phyloP scores from a whole-genome alignment of 768 basidiomycete genomes.

The Rubroboletus pulcherrimus region DNA sequence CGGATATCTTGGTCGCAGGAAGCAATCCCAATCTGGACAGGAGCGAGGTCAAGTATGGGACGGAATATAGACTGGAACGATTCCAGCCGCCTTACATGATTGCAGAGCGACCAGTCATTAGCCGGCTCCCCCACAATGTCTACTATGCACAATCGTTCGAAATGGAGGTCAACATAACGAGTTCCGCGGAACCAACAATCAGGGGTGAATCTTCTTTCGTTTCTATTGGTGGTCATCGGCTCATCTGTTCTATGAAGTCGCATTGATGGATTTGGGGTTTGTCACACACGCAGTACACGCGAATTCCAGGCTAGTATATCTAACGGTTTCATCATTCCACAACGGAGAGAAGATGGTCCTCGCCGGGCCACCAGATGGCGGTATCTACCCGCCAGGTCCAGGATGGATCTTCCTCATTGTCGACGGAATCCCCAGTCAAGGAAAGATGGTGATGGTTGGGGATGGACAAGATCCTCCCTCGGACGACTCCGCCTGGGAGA shows the following conservation, averaged over 20 bases:
- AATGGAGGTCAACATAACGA: slow-evolving; percentile 40
- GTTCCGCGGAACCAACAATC: slow-evolving; percentile 37
- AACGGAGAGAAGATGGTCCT: slow-evolving; percentile 48
- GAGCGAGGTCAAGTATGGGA: slow-evolving; percentile 67
- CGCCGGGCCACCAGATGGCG: slow-evolving; percentile 59
- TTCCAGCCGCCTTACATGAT: slow-evolving; percentile 80
- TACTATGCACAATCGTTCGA: slow-evolving; percentile 44
- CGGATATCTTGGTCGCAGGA: slow-evolving; percentile 73
- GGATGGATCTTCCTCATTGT: slow-evolving; percentile 71
- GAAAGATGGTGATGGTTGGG: slow-evolving; percentile 64
- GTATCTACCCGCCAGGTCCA: slow-evolving; percentile 77
- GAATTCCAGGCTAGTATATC: slow-evolving; percentile 72
- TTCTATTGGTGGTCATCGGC: background rate
- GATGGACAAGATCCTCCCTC: slow-evolving; percentile 58
- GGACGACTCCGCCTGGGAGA: slow-evolving; percentile 50
- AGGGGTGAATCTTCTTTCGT: slow-evolving; percentile 40
- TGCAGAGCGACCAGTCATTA: slow-evolving; percentile 52
- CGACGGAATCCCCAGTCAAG: slow-evolving; percentile 62
- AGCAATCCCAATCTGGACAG: slow-evolving; percentile 83
- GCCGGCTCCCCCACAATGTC: slow-evolving; percentile 34
- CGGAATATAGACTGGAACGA: slow-evolving; percentile 88
- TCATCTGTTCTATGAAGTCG: slow-evolving; percentile 42
- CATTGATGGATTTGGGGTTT: slow-evolving; percentile 78
- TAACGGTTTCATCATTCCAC: slow-evolving; percentile 43
- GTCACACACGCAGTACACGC: slow-evolving; percentile 76